Conservation (phyloP, 108 stramenopile species). For the Mediolabrus comicus region DNA sequence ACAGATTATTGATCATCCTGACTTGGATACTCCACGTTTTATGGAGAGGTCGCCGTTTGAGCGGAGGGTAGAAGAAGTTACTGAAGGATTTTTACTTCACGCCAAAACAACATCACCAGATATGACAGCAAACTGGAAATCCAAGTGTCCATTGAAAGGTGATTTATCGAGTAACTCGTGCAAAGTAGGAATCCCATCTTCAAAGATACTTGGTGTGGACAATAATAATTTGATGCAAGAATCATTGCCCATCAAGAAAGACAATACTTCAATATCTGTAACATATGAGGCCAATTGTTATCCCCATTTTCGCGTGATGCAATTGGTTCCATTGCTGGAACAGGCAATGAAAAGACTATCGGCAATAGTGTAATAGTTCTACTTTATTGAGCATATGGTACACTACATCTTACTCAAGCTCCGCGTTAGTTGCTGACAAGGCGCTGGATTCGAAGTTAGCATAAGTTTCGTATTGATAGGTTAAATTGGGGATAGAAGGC, state of each 20-base stretch:
- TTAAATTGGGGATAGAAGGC: constrained; percentile 52
- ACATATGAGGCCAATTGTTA: constrained; percentile 30
- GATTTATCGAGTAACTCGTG: constrained; percentile 8
- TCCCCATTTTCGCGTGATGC: constrained; percentile 20
- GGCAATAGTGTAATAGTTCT: neutral
- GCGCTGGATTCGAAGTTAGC: constrained; percentile 36
- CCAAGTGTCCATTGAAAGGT: constrained; percentile 19
- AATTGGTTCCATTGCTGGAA: constrained; percentile 19
- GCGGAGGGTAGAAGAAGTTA: constrained; percentile 35
- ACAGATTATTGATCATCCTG: constrained; percentile 20
- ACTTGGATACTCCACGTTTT: constrained; percentile 4
- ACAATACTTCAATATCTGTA: neutral
- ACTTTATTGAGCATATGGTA: neutral
- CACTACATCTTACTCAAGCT: constrained; percentile 12
- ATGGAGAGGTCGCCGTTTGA: constrained; percentile 26
- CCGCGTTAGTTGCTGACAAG: constrained; percentile 17
- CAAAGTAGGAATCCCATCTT: constrained; percentile 33
- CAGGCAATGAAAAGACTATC: neutral
- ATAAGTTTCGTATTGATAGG: constrained; percentile 54
- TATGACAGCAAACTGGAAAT: constrained; percentile 20
- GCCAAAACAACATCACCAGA: constrained; percentile 36
- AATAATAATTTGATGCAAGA: neutral
- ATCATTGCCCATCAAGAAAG: neutral
- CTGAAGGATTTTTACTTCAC: constrained; percentile 38
- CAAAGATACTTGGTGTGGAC: neutral